Conservation (phyloP, 2,329 filamentous ascomycete genomes). For the Apiospora pterosperma region DNA sequence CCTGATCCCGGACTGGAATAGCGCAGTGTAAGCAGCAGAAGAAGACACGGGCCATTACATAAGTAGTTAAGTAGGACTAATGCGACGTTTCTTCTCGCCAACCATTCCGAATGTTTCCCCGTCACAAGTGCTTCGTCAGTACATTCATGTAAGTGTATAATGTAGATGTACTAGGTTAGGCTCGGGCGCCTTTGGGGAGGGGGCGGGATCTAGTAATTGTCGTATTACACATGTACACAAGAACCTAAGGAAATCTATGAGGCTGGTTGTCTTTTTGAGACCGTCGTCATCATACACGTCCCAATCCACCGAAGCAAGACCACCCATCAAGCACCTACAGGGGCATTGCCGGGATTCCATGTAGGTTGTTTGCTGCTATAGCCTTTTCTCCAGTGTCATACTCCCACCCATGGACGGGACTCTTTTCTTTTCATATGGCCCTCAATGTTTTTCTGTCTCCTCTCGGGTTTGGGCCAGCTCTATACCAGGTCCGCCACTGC, state of each 20-base stretch:
- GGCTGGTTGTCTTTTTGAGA: constrained; percentile 1
- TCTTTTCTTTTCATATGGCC: neutral
- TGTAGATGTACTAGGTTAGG: neutral
- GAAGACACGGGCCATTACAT: neutral
- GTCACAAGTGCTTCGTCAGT: neutral
- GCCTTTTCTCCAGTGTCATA: neutral
- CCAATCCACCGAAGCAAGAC: neutral
- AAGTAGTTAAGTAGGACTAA: constrained; percentile 1
- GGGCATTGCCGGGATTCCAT: neutral
- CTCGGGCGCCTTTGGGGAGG: neutral
- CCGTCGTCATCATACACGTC: neutral
- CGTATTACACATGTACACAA: constrained; percentile 6
- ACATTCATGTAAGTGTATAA: neutral
- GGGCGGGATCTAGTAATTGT: neutral
- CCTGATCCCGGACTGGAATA: neutral
- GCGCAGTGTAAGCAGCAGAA: neutral
- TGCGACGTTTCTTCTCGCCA: neutral
- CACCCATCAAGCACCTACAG: neutral
- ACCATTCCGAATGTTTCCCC: neutral
- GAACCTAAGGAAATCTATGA: constrained; percentile 2
- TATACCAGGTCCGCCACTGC: neutral
- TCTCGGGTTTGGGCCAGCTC: neutral
- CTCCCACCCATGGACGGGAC: neutral
- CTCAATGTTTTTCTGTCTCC: neutral
- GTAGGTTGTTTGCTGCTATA: neutral